These are phyloP conservation scores for Coemansia sp. DNA, from an alignment of 192 early-diverging fungal genomes.

Conservation along the genomic window DNA sequence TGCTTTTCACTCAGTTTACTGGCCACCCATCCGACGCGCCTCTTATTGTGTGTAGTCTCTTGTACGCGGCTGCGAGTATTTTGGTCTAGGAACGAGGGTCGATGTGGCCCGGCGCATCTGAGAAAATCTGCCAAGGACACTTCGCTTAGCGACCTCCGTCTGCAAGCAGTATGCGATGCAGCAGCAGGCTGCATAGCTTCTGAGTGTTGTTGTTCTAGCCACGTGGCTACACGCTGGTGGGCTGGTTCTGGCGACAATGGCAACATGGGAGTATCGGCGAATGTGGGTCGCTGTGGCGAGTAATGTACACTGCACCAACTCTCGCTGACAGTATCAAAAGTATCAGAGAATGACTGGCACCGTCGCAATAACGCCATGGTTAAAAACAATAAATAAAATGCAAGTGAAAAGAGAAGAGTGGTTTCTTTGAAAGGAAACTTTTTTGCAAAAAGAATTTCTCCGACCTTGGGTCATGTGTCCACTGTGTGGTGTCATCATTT, in stretches of 20 bases:
- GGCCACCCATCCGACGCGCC: background rate
- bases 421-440: background rate
- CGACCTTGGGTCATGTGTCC: background rate
- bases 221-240: conserved; percentile 18
- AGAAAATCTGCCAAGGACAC: conserved; percentile 43
- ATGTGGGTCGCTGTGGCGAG: background rate
- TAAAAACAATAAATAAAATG: background rate
- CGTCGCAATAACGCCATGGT: conserved; percentile 1
- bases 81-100: conserved; percentile 42
- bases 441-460: background rate
- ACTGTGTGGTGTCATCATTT: background rate
- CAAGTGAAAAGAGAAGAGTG: background rate
- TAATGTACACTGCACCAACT: conserved; percentile 37
- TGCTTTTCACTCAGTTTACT: background rate
- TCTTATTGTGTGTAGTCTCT: background rate
- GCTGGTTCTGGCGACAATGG: conserved; percentile 2
- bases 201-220: conserved; percentile 7
- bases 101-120: conserved; percentile 19
- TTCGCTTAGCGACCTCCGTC: conserved; percentile 24
- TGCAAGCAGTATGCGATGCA: background rate
- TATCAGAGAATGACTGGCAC: background rate
- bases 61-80: background rate
- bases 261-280: background rate
- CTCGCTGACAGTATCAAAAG: conserved; percentile 13
- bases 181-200: background rate